Percentiles rank a stretch among this genome's conserved stretches.
These are phyloP conservation scores for Phaeosphaeria sp. DNA, from an alignment of 2,329 filamentous ascomycete genomes.

Conservation along the genomic window DNA sequence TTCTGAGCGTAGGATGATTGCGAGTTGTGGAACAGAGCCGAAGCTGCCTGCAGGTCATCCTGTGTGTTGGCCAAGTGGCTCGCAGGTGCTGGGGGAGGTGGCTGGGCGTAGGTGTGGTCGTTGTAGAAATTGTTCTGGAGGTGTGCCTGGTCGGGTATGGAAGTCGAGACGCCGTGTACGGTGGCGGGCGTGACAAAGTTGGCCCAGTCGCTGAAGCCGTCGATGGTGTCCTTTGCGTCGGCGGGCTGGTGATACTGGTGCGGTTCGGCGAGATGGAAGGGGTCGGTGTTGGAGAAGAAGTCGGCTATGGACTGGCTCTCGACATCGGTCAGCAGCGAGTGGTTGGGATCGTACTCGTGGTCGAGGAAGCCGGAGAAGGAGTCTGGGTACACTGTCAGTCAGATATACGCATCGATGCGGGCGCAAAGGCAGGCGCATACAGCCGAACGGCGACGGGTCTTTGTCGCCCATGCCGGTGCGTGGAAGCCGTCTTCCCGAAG, in stretches of 20 bases:
- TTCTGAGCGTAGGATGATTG: slow-evolving; percentile 30
- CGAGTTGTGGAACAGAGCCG: slow-evolving; percentile 40
- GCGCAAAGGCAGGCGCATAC: slow-evolving; percentile 18
- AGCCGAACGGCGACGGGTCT: slow-evolving; percentile 44
- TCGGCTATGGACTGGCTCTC: slow-evolving; percentile 39
- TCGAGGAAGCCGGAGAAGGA: slow-evolving; percentile 37
- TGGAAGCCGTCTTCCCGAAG: slow-evolving; percentile 30
- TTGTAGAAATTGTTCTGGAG: slow-evolving; percentile 33
- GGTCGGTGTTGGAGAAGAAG: slow-evolving; percentile 43
- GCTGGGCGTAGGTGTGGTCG: slow-evolving; percentile 30
- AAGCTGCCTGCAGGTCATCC: slow-evolving; percentile 41
- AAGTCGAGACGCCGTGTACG: slow-evolving; percentile 43
- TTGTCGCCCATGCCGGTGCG: slow-evolving; percentile 42
- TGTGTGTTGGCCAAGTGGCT: slow-evolving; percentile 32
- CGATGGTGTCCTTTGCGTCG: slow-evolving; percentile 30
- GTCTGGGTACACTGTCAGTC: slow-evolving; percentile 27
- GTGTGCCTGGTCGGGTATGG: slow-evolving; percentile 42
- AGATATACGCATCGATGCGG: not conserved
- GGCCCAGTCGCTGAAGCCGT: slow-evolving; percentile 36
- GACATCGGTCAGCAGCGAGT: slow-evolving; percentile 40
- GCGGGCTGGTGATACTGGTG: slow-evolving; percentile 14
- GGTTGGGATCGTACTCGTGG: slow-evolving; percentile 20
- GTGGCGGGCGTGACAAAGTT: slow-evolving; percentile 38
- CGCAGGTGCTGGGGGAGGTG: slow-evolving; percentile 7
- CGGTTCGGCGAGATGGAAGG: slow-evolving; percentile 27